These are phyloP conservation scores for Thuja plicata DNA, from an alignment of 83 land plant species.

Conservation along the genomic window DNA sequence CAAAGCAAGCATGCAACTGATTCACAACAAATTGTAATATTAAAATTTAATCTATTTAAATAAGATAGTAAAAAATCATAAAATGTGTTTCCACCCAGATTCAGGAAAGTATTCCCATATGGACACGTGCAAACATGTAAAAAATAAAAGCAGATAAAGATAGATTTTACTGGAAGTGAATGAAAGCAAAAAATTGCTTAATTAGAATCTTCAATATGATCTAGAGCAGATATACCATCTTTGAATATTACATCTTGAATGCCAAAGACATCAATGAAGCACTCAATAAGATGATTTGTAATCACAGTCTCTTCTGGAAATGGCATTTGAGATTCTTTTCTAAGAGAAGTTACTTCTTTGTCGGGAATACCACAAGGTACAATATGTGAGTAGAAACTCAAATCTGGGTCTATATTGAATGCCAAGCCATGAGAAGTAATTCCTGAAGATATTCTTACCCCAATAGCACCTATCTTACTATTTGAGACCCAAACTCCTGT, in stretches of 20 bases:
- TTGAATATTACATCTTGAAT: slow-evolving; percentile 29
- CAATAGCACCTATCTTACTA: slow-evolving; percentile 89
- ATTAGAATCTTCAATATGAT: not conserved
- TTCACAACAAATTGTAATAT: not conserved
- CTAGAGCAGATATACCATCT: not conserved
- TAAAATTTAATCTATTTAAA: not conserved
- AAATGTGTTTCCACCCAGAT: not conserved
- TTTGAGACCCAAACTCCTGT: slow-evolving; percentile 91
- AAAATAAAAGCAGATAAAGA: not conserved
- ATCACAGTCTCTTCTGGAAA: slow-evolving; percentile 61
- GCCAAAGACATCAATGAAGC: slow-evolving; percentile 59
- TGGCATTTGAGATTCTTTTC: slow-evolving; percentile 39
- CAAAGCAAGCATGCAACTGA: not conserved
- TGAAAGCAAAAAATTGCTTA: not conserved
- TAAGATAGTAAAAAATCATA: not conserved
- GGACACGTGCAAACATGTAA: not conserved
- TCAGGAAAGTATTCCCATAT: not conserved
- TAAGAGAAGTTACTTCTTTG: slow-evolving; percentile 83
- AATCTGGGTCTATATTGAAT: slow-evolving; percentile 83
- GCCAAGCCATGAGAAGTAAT: slow-evolving; percentile 91
- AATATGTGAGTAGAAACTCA: slow-evolving; percentile 66
- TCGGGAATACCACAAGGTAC: slow-evolving; percentile 91
- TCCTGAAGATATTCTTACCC: slow-evolving; percentile 75
- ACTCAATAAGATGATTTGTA: slow-evolving; percentile 65
- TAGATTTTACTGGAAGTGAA: not conserved